Conservation (phyloP, 2,329 filamentous ascomycete genomes). For the Fusarium sp. region DNA sequence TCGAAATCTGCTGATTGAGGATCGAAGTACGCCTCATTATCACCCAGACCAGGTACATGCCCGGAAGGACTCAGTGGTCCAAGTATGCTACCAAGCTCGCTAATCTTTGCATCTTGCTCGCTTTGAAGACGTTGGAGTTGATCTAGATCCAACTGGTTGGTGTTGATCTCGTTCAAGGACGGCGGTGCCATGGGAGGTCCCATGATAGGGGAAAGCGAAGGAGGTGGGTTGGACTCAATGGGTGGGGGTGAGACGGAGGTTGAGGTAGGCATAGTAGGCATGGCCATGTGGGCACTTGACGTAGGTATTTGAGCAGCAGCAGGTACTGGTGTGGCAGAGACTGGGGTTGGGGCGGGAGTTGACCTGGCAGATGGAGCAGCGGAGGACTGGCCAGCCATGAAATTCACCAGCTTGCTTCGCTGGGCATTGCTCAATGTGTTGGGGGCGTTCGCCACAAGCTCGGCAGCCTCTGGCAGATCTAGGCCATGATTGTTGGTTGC, state of each 20-base stretch:
- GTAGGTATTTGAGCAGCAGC: constrained; percentile 12
- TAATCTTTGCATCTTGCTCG: constrained; percentile 80
- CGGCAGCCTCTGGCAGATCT: constrained; percentile 61
- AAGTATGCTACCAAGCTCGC: constrained; percentile 77
- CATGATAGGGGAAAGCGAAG: constrained; percentile 62
- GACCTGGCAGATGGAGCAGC: constrained; percentile 38
- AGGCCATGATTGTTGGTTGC: constrained; percentile 60
- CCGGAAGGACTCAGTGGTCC: constrained; percentile 84
- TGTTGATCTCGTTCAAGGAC: constrained; percentile 70
- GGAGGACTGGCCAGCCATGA: constrained; percentile 62
- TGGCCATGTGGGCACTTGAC: constrained; percentile 26
- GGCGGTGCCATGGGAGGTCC: constrained; percentile 55
- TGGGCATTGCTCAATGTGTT: constrained; percentile 66
- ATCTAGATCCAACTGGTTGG: constrained; percentile 80
- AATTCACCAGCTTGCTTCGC: constrained; percentile 66
- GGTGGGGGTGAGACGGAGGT: constrained; percentile 42
- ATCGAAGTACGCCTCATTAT: constrained; percentile 51
- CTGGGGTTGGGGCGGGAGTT: constrained; percentile 26
- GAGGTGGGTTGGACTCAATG: constrained; percentile 39
- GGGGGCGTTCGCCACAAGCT: constrained; percentile 64
- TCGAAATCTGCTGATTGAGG: constrained; percentile 58
- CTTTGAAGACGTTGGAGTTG: constrained; percentile 80
- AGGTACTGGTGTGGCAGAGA: constrained; percentile 8
- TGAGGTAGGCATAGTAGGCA: constrained; percentile 34
- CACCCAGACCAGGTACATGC: constrained; percentile 75